A percentile compares a stretch with the other conserved stretches of the same genome.
phyloP scores from a whole-genome alignment of 192 early-diverging fungal genomes.

The Backusella australiensis region DNA sequence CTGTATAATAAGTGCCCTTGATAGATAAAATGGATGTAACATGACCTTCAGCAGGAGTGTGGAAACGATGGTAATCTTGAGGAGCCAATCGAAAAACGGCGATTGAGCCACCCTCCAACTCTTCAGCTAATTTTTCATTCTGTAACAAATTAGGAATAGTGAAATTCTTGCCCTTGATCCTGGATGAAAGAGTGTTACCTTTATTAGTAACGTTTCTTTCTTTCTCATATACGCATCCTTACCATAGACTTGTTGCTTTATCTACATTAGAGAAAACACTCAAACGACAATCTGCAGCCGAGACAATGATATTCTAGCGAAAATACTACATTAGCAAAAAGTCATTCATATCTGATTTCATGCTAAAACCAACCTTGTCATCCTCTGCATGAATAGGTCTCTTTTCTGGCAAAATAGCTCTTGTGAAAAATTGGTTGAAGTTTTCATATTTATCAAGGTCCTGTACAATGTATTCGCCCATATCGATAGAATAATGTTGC shows the following conservation, averaged over 20 bases:
- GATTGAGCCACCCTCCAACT: constrained; percentile 57
- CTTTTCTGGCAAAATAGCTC: constrained; percentile 61
- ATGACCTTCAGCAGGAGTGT: constrained; percentile 57
- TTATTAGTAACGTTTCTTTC: not conserved
- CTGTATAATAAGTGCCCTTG: constrained; percentile 64
- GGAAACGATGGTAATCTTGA: constrained; percentile 80
- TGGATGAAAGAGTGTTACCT: not conserved
- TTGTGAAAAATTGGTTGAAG: constrained; percentile 78
- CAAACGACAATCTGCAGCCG: constrained; percentile 54
- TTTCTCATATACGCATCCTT: not conserved
- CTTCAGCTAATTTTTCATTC: constrained; percentile 41
- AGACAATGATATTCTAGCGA: constrained; percentile 13
- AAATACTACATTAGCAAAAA: not conserved
- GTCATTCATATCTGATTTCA: not conserved
- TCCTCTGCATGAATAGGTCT: constrained; percentile 41
- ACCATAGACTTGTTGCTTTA: constrained; percentile 58
- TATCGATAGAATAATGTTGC: constrained; percentile 62
- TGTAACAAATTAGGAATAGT: constrained; percentile 53
- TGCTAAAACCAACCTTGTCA: constrained; percentile 27
- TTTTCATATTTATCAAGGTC: constrained; percentile 50
- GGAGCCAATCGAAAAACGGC: constrained; percentile 76
- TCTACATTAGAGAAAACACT: constrained; percentile 53
- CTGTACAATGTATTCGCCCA: constrained; percentile 56
- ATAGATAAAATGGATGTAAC: constrained; percentile 46
- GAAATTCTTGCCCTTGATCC: constrained; percentile 71